phyloP scores from a whole-genome alignment of 1,139 yeast genomes.

The Candida sanyaensis region DNA sequence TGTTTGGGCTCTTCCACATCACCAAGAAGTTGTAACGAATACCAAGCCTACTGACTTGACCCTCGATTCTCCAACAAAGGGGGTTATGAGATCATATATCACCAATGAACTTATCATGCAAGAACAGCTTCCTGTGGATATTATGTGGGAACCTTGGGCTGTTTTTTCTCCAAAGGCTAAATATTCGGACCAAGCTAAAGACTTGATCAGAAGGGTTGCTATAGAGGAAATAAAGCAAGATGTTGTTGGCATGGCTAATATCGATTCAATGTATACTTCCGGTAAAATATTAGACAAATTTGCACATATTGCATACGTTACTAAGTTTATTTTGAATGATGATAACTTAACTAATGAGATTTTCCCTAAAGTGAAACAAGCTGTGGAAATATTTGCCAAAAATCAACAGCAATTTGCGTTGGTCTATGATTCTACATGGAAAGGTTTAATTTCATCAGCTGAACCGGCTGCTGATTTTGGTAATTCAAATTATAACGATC shows the following conservation, averaged over 20 bases:
- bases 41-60: conserved; percentile 30
- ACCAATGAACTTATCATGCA: conserved; percentile 54
- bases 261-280: conserved; percentile 74
- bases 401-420: conserved; percentile 65
- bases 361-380: conserved; percentile 54
- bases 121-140: conserved; percentile 47
- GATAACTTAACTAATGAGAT: conserved; percentile 40
- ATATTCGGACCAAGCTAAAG: conserved; percentile 40
- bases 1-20: conserved; percentile 70
- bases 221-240: conserved; percentile 53
- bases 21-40: conserved; percentile 46
- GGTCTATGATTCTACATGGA: conserved; percentile 68
- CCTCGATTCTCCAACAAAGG: conserved; percentile 70
- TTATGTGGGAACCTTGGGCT: conserved; percentile 64
- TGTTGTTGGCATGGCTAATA: conserved; percentile 57
- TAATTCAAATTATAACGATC: conserved; percentile 76
- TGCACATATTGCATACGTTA: conserved; percentile 68
- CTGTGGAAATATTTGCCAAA: conserved; percentile 58
- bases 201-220: conserved; percentile 50
- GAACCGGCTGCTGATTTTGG: conserved; percentile 73
- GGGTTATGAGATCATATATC: conserved; percentile 60
- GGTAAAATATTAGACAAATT: conserved; percentile 77
- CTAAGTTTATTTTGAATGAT: conserved; percentile 58
- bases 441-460: conserved; percentile 72
- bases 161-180: conserved; percentile 32